Conservation (phyloP, 202 grass and related monocot species). For the Saccharum hybrid region DNA sequence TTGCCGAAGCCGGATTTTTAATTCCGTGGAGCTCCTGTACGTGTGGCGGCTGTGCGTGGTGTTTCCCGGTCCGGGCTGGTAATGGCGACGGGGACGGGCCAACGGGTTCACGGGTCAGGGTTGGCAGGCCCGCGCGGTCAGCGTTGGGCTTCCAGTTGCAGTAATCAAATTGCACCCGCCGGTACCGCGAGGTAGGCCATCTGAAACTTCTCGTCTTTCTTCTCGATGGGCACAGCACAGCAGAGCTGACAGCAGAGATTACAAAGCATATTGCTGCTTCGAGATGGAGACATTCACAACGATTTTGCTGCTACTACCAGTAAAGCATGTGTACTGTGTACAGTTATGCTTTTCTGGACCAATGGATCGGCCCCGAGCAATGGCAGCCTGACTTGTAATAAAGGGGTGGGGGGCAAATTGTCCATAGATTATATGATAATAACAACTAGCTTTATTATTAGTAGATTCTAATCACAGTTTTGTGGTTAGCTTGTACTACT, state of each 20-base stretch:
- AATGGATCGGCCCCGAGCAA: too few species aligned
- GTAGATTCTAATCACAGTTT: too few species aligned
- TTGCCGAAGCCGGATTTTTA: not conserved
- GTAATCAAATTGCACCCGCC: not conserved
- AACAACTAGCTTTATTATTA: too few species aligned
- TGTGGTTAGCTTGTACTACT: too few species aligned
- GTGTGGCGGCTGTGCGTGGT: not conserved
- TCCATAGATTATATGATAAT: too few species aligned
- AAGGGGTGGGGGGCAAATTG: too few species aligned
- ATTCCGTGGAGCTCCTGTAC: not conserved
- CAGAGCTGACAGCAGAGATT: not conserved
- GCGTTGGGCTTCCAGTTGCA: not conserved
- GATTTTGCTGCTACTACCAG: not conserved
- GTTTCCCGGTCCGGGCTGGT: not conserved
- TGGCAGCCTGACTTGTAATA: too few species aligned
- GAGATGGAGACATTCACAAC: too few species aligned
- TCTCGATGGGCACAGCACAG: not conserved
- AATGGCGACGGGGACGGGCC: not conserved
- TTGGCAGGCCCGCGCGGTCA: not conserved
- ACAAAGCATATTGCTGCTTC: not conserved
- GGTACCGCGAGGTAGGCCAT: not conserved
- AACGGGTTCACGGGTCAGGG: slow-evolving; percentile 18
- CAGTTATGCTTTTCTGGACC: not conserved
- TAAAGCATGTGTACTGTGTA: not conserved
- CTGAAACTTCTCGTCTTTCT: not conserved